Conservation (phyloP, 306 rosid species). For the Lotus japonicus region DNA sequence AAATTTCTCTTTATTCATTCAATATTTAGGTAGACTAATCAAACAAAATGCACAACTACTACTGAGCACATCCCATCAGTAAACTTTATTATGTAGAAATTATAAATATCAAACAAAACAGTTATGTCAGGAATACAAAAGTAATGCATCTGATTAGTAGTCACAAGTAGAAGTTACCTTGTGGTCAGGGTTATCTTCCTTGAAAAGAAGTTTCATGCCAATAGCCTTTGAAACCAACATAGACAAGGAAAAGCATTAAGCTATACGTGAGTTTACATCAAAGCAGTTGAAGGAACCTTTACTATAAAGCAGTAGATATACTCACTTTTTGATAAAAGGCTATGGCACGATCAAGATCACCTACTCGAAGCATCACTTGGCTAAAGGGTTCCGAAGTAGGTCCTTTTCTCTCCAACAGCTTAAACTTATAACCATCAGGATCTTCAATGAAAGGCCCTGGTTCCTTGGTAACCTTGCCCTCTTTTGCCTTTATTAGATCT, state of each 20-base stretch:
- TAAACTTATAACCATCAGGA: conserved; percentile 86
- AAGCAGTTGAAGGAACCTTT: conserved; percentile 12
- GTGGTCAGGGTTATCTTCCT: conserved; percentile 63
- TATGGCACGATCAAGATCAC: conserved; percentile 76
- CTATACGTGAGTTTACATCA: conserved; percentile 8
- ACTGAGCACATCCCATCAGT: background rate
- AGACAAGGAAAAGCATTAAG: conserved; percentile 10
- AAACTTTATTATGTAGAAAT: background rate
- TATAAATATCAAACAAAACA: background rate
- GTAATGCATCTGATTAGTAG: conserved; percentile 9
- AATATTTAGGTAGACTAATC: background rate
- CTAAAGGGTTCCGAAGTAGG: conserved; percentile 77
- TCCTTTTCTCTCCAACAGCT: conserved; percentile 65
- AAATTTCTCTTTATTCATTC: background rate
- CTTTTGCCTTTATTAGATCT: conserved; percentile 70
- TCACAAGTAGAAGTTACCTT: conserved; percentile 48
- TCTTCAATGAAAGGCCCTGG: conserved; percentile 76
- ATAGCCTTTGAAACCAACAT: conserved; percentile 49
- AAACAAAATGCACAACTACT: background rate
- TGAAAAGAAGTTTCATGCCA: conserved; percentile 89
- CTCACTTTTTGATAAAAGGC: conserved; percentile 77
- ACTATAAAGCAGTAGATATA: conserved; percentile 8
- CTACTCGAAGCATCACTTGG: conserved; percentile 92
- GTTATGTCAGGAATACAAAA: background rate
- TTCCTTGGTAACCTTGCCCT: conserved; percentile 70